Evolutionary conservation across 495 filamentous ascomycete species (phyloP).

Genomic region (Penicillium soppii): DNA sequence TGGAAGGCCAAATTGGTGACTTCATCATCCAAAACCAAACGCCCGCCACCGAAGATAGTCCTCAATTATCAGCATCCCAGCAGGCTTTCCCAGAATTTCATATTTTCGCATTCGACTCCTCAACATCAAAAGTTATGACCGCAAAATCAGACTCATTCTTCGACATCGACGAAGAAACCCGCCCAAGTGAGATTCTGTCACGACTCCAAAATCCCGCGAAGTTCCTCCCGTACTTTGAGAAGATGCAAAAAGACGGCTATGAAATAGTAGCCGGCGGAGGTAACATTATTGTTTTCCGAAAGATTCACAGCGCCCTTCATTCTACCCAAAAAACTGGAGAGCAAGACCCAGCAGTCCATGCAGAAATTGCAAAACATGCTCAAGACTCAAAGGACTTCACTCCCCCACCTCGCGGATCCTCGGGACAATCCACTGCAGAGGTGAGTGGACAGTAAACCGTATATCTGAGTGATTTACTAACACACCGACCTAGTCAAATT

Average conservation of each 20-base stretch:
- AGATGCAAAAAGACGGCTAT: conserved; percentile 66
- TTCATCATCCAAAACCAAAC: conserved; percentile 6
- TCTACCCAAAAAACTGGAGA: conserved; percentile 8
- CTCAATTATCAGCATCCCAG: neutral
- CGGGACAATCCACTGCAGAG: conserved; percentile 23
- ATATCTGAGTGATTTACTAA: conserved; percentile 46
- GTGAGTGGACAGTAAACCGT: conserved; percentile 58
- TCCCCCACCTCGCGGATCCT: neutral
- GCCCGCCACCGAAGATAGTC: neutral
- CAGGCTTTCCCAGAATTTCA: conserved; percentile 56
- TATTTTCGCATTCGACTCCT: conserved; percentile 70
- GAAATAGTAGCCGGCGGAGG: conserved; percentile 69
- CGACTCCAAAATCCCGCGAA: conserved; percentile 68
- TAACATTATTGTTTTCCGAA: conserved; percentile 72
- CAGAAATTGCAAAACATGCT: conserved; percentile 10
- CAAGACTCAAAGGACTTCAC: conserved; percentile 9
- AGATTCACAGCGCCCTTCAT: conserved; percentile 37
- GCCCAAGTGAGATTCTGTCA: conserved; percentile 62
- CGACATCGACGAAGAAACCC: conserved; percentile 38
- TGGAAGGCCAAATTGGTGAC: conserved; percentile 19
- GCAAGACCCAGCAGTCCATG: conserved; percentile 6
- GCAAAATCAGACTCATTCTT: conserved; percentile 64
- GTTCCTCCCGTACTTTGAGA: conserved; percentile 67
- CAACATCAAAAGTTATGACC: conserved; percentile 56
- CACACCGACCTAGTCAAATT: conserved; percentile 25